phyloP scores from a whole-genome alignment of 2,329 filamentous ascomycete genomes.

The Elsinoe fawcettii region DNA sequence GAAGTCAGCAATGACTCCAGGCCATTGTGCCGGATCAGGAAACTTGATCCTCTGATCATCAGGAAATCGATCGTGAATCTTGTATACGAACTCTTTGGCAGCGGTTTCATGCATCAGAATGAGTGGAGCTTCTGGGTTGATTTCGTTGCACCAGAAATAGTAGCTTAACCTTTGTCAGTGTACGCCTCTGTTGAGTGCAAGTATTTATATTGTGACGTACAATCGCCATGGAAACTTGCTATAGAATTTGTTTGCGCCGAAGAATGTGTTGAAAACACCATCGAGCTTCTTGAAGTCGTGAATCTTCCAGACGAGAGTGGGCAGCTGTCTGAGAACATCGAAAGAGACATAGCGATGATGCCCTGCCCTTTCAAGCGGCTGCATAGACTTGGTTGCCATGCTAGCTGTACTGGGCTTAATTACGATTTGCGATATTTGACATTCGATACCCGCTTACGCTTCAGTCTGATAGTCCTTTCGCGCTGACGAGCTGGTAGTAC shows the following conservation, averaged over 20 bases:
- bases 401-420: neutral
- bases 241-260: conserved; percentile 51
- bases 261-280: conserved; percentile 35
- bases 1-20: conserved; percentile 57
- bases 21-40: conserved; percentile 24
- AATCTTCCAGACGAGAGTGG: conserved; percentile 7
- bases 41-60: conserved; percentile 25
- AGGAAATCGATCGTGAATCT: conserved; percentile 54
- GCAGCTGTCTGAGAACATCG: conserved; percentile 6
- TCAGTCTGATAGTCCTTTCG: neutral
- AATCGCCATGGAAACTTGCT: conserved; percentile 60
- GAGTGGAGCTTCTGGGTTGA: conserved; percentile 42
- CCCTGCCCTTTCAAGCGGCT: neutral
- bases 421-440: no score
- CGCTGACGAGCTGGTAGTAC: neutral
- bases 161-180: conserved; percentile 20
- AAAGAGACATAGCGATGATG: conserved; percentile 10
- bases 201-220: conserved; percentile 49
- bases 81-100: conserved; percentile 54
- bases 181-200: neutral
- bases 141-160: conserved; percentile 23
- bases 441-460: no score
- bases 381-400: neutral
- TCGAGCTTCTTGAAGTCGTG: conserved; percentile 6
- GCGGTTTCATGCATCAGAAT: conserved; percentile 62